Evolutionary conservation across 2,329 filamentous ascomycete genomes (phyloP), one percentile per base, ranked within the genome.

Genomic region (Xylogone sp.): DNA sequence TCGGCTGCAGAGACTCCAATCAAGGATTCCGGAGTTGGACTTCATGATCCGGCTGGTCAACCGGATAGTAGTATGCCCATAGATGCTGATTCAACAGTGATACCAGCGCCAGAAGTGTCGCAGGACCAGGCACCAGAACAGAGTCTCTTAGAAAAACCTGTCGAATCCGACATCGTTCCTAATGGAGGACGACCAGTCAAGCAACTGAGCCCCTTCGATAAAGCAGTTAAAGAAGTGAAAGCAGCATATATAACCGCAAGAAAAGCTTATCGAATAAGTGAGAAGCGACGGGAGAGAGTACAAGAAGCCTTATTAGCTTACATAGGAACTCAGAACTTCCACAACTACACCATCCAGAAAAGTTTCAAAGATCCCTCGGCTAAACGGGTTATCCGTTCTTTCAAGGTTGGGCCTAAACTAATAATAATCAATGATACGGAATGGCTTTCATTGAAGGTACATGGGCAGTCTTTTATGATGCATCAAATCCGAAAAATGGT

Each of bases 401-500:
- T 99, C 74, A 76, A 86, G 34, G 86, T 90, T 52, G 87, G 90
- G 68, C 73, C 75, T 2, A 75, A 81, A 48, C 90, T 91, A 1
- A 86, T 96, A 63, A 83, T 91, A 65, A 95, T 96, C 69, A 83
- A 90, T 68, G 85, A 93, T 65, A 97, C 91, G 1, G 88, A 99
- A 74, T 99, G 94, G 94, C 77, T 99, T 3, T 94, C 88, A 43
- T 77, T 97, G 59, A 96, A 96, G 68, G 92, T 99, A 21, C 94
- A 99, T 70, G 94, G 94, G 0, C 94, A 99, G 71, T 93, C 87
- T 65, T 99, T 99, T 78, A 99, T 99, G 94, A 99, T 99, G 94
- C 94, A 99, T 71, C 94, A 99, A 74, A 99, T 99, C 70, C 87
- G 94, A 64, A 99, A 97, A 73, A 97, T 99, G 94, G 90, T 99